Evolutionary conservation across 2,329 filamentous ascomycete genomes (phyloP), one percentile per base, ranked within the genome.

Genomic region (Xylaria sp.): DNA sequence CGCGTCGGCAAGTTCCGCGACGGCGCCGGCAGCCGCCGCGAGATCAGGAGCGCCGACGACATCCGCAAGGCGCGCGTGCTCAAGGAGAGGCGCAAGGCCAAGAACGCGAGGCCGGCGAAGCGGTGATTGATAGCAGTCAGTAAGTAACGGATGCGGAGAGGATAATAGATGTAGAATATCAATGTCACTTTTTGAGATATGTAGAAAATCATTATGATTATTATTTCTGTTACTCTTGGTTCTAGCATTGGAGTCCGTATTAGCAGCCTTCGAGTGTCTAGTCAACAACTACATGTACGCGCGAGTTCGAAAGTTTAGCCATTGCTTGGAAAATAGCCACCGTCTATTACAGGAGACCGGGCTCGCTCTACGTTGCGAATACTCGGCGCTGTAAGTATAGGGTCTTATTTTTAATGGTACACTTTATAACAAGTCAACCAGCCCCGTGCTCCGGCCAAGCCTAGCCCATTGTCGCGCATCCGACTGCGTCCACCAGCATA

Each of bases 41-140:
- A 97, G 78, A 76, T 97, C 68, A 91, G 88, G 78, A 89, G 83
- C 52, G 85, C 85, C 52, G 87, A 93, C 41, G 92, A 96, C 70
- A 91, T 97, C 62, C 84, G 89, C 66, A 96, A 92, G 80, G 85
- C 87, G 57, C 83, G 94, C 68, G 86, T 87, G 71, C 69, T 91
- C 67, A 82, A 89, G 78, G 89, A 96, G 77, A 84, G 82, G 75
- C 85, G 84, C 70, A 86, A 78, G 71, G 88, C 89, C 69, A 97
- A 99, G 85, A 97, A 96, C 72, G 92, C 90, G 7, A 79, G 93
- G 66, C 92, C 92, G 7, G 69, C 82, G 39, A 89, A 82, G 75
- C 91, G 83, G 76, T 76, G 57, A 56, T 49, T n/a, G 41, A 42
- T 39, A 43, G 5, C 13, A 16, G n/a, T 22, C 7, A 11, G 16